These are phyloP conservation scores for Russula abietina DNA, from an alignment of 768 basidiomycete genomes.

Conservation along the genomic window DNA sequence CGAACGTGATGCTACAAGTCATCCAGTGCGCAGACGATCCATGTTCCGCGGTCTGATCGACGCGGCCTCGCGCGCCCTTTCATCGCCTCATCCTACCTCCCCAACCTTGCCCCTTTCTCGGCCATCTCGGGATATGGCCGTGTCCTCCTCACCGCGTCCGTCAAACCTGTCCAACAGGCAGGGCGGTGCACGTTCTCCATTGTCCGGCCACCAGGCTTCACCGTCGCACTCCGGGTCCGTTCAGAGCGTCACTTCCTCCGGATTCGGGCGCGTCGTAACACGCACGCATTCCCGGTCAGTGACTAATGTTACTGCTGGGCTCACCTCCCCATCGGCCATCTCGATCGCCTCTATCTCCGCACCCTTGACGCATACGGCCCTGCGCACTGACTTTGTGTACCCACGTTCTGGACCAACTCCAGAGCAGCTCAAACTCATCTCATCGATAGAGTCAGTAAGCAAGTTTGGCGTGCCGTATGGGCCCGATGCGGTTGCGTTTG, in stretches of 20 bases:
- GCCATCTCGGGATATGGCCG: background rate
- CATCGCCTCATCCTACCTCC: background rate
- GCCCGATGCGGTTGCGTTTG: constrained; percentile 59
- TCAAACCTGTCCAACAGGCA: constrained; percentile 18
- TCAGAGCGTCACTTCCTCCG: constrained; percentile 31
- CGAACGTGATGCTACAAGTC: background rate
- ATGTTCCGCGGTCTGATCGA: constrained; percentile 36
- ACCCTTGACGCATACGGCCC: constrained; percentile 67
- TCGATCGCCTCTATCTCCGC: constrained; percentile 70
- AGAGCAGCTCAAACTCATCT: constrained; percentile 60
- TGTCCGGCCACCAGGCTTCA: constrained; percentile 31
- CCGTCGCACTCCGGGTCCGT: constrained; percentile 37
- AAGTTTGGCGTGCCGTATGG: constrained; percentile 76
- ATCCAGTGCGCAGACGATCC: constrained; percentile 34
- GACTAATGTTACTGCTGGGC: constrained; percentile 31
- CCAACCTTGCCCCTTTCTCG: background rate
- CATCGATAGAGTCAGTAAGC: constrained; percentile 57
- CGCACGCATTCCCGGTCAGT: constrained; percentile 43
- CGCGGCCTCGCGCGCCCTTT: constrained; percentile 23
- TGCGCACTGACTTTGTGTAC: constrained; percentile 65
- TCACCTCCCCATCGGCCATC: constrained; percentile 61
- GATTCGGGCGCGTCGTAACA: constrained; percentile 43
- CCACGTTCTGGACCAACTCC: constrained; percentile 59
- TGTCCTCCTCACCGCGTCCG: constrained; percentile 11
- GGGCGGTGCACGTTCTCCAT: constrained; percentile 15